These are phyloP conservation scores for Coccomyxa subellipsoidea DNA, from an alignment of 163 green algal species.

Conservation along the genomic window DNA sequence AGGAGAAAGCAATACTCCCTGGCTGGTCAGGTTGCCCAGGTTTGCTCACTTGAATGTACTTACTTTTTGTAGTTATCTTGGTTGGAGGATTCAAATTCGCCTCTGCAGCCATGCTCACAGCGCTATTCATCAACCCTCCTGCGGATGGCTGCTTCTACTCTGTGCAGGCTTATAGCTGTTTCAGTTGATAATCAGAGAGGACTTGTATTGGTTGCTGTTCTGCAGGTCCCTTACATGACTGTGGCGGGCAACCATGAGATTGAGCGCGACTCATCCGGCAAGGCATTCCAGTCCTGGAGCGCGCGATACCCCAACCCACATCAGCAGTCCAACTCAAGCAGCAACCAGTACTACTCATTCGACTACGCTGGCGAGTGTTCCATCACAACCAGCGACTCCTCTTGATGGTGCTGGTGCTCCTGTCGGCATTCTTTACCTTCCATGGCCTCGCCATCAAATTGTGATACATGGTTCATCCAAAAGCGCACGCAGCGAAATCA, in stretches of 20 bases:
- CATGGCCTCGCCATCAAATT: not conserved
- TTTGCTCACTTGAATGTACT: not conserved
- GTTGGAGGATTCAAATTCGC: too few relatives aligned
- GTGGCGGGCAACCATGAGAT: not conserved
- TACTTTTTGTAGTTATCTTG: not conserved
- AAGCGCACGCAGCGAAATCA: conserved; percentile 33
- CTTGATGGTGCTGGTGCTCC: conserved; percentile 27
- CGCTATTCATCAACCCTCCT: not conserved
- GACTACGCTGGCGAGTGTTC: conserved; percentile 26
- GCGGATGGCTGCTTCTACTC: not conserved
- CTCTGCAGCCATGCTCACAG: not conserved
- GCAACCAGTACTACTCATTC: conserved; percentile 32
- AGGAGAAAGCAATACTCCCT: too few relatives aligned
- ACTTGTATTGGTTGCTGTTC: not conserved
- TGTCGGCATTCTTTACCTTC: not conserved
- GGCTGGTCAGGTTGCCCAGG: not conserved
- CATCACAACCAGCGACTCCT: too few relatives aligned
- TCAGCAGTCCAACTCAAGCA: conserved; percentile 26
- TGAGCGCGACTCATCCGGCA: not conserved
- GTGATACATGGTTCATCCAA: not conserved
- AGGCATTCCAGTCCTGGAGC: conserved; percentile 1
- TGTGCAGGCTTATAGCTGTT: not conserved
- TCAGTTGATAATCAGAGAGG: not conserved
- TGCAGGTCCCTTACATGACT: not conserved
- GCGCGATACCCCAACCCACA: conserved; percentile 32